Evolutionary conservation across 441 rosid genomes (phyloP).

Genomic region (Populus hybrid): DNA sequence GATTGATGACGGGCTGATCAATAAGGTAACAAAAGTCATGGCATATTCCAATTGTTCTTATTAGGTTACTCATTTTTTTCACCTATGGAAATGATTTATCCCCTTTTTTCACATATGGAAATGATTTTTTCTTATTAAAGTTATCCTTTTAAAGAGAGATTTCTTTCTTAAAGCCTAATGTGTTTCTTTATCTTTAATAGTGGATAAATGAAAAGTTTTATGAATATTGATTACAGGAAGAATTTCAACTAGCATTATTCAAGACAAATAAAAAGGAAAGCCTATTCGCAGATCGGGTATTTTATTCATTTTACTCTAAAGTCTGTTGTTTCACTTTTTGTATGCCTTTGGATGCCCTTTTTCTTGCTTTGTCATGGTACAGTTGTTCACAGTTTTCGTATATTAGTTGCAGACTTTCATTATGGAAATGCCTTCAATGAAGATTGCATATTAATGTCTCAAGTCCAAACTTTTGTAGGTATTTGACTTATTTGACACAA

Average conservation of each 20-base stretch:
- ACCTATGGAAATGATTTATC: not conserved
- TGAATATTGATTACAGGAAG: conserved; percentile 34
- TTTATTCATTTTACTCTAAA: conserved; percentile 6
- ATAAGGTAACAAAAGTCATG: conserved; percentile 50
- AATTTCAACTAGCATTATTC: no score
- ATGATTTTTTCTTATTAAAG: not conserved
- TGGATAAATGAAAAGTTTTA: not conserved
- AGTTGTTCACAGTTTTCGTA: not conserved
- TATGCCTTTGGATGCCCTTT: not conserved
- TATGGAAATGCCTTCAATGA: not conserved
- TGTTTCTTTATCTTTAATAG: not conserved
- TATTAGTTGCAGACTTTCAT: not conserved
- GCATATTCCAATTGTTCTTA: not conserved
- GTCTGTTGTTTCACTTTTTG: not conserved
- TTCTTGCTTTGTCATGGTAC: not conserved
- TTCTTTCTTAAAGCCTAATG: not conserved
- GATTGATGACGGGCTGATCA: conserved; percentile 81
- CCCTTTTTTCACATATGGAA: not conserved
- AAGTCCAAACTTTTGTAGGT: conserved; percentile 42
- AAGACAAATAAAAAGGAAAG: conserved; percentile 90
- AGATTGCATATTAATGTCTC: not conserved
- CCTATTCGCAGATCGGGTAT: conserved; percentile 86
- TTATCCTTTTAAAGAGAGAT: not conserved
- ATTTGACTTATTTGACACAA: conserved; percentile 86
- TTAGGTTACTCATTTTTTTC: not conserved